Evolutionary conservation across 352 stramenopile species (phyloP).

Genomic region (Phytophthora podocarpi): DNA sequence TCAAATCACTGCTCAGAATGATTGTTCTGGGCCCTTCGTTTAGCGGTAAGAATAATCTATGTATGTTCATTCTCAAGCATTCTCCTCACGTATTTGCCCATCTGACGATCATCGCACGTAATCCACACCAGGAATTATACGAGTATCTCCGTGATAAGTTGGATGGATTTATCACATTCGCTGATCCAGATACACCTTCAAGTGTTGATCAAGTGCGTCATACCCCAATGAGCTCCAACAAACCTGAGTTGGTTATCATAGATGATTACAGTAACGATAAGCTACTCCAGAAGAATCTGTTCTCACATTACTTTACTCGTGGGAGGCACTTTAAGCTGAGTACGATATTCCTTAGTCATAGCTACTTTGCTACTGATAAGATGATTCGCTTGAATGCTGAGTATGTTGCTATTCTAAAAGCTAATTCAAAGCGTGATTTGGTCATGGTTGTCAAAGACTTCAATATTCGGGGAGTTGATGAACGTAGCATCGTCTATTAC

Average conservation of each 20-base stretch:
- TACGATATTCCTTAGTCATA: slow-evolving; percentile 10
- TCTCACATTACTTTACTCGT: slow-evolving; percentile 2
- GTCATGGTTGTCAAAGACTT: slow-evolving; percentile 16
- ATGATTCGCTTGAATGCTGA: slow-evolving; percentile 12
- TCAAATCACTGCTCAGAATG: slow-evolving; percentile 5
- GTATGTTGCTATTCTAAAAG: slow-evolving; percentile 15
- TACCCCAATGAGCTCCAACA: slow-evolving; percentile 2
- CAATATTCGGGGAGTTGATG: slow-evolving; percentile 10
- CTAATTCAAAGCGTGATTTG: slow-evolving; percentile 14
- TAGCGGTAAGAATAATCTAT: slow-evolving; percentile 6
- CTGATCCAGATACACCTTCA: not conserved
- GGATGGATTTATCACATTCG: slow-evolving; percentile 5
- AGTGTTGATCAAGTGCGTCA: slow-evolving; percentile 4
- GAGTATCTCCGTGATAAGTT: slow-evolving; percentile 4
- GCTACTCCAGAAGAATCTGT: slow-evolving; percentile 1
- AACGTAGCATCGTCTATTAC: slow-evolving; percentile 11
- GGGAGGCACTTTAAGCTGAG: not conserved
- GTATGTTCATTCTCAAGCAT: slow-evolving; percentile 12
- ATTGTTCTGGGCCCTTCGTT: not conserved
- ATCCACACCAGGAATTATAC: slow-evolving; percentile 5
- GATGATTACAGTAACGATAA: slow-evolving; percentile 24
- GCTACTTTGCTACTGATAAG: slow-evolving; percentile 11
- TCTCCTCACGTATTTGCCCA: slow-evolving; percentile 11
- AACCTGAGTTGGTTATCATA: slow-evolving; percentile 25
- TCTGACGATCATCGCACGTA: slow-evolving; percentile 9